Evolutionary conservation across 176 grass and related monocot species (phyloP).

Genomic region (Oryza rufipogon): DNA sequence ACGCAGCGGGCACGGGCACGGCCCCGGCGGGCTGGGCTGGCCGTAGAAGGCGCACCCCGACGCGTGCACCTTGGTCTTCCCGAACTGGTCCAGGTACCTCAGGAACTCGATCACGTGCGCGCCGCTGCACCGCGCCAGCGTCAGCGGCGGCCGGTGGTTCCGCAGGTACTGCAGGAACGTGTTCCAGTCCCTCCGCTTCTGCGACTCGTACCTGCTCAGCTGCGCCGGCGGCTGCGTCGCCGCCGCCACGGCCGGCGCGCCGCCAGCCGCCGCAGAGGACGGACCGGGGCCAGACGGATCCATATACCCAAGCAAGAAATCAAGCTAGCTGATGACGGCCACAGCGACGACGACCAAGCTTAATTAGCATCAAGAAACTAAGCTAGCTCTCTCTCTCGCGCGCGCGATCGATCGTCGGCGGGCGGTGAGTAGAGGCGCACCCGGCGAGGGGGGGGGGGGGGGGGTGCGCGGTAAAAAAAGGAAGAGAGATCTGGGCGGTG

Average conservation of each 20-base stretch:
- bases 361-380: not conserved
- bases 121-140: conserved; percentile 90
- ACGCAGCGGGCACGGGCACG: conserved; percentile 80
- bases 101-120: conserved; percentile 99
- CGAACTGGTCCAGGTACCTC: conserved; percentile 92
- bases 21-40: conserved; percentile 73
- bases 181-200: conserved; percentile 98
- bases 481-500: conserved; percentile 18
- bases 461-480: conserved; percentile 28
- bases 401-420: conserved; percentile 13
- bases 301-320: conserved; percentile 28
- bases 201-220: conserved; percentile 92
- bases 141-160: conserved; percentile 94
- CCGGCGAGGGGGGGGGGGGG: not conserved
- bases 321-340: not conserved
- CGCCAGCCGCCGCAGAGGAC: not conserved
- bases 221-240: conserved; percentile 35
- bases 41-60: conserved; percentile 76
- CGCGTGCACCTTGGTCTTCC: conserved; percentile 97
- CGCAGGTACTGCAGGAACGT: conserved; percentile 98
- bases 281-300: conserved; percentile 45
- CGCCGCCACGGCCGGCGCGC: conserved; percentile 1
- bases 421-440: conserved; percentile 43
- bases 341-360: not conserved
- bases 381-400: not conserved